Evolutionary conservation across 2,329 filamentous ascomycete genomes (phyloP).

Genomic region (Diaporthe caulivora): DNA sequence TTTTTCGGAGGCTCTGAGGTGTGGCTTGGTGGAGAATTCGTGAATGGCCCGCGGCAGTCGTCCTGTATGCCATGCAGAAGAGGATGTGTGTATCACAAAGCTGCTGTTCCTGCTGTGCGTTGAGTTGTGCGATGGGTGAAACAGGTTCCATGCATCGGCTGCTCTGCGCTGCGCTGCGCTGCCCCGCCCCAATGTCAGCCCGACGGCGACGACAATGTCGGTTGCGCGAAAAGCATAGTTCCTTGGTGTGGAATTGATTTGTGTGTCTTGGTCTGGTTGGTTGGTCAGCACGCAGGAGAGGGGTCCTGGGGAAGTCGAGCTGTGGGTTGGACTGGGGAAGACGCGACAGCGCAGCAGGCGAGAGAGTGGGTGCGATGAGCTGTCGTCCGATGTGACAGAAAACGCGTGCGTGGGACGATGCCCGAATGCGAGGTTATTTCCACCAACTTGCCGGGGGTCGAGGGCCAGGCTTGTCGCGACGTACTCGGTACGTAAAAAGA

Average conservation of each 20-base stretch:
- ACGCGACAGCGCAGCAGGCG: conserved; percentile 18
- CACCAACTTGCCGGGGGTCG: too few relatives aligned
- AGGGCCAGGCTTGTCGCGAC: neutral
- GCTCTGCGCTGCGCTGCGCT: neutral
- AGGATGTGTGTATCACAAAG: conserved; percentile 6
- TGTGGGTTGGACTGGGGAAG: neutral
- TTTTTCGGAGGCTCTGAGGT: conserved; percentile 27
- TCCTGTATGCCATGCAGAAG: too few relatives aligned
- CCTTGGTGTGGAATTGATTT: neutral
- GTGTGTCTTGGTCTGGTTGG: conserved; percentile 26
- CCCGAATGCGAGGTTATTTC: neutral
- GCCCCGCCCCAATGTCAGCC: neutral
- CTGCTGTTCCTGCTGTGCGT: neutral
- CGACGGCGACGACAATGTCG: neutral
- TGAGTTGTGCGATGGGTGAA: conserved; percentile 23
- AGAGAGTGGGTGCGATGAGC: conserved; percentile 28
- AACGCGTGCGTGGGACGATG: neutral
- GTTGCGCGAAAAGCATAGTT: neutral
- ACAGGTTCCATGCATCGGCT: conserved; percentile 26
- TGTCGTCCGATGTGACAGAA: conserved; percentile 1
- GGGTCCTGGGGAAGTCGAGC: neutral
- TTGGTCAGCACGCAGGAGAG: neutral
- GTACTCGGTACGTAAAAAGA: neutral
- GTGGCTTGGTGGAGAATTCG: conserved; percentile 10
- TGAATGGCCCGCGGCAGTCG: neutral